Base-by-base conservation (phyloP, 352 stramenopile species). In the Pythium rhizo-oryzae region DNA sequence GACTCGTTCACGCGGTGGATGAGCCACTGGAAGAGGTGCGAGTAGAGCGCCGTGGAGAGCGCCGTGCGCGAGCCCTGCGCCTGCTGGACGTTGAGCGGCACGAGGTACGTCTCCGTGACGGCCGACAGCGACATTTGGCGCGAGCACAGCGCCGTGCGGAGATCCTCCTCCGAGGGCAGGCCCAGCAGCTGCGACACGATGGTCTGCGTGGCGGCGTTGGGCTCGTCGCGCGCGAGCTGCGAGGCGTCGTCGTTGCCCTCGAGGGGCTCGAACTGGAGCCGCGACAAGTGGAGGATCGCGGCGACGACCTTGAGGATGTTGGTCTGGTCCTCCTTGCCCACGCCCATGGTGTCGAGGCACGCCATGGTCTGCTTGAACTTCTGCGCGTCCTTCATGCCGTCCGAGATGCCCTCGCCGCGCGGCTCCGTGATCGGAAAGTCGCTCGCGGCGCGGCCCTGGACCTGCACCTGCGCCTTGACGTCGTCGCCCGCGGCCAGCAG, bases 1-100 rank as follows among this genome's bases (percentile, higher is more conserved):
- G 84, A 91, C 62, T 82, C 75, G 70, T 95, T 96, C 16, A 96
- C 85, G 19, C 82, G 84, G 65, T 90, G 84, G 59, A 99, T 97
- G 18, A 99, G 76, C 97, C 97, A 99, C 41, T 97, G 80, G 76
- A 99, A 99, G 51, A 99, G 72, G 71, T 93, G 92, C 47, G 89
- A 98, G 75, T 99, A 99, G 12, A 99, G 79, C 16, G 87, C 89
- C 7, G 94, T 87, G 1, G 81, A 76, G 4, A 96, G 68, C 21
- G 89, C 89, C 19, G 87, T 94, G n/a, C 89, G 87, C 9, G 83
- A 84, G 41, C 82, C 78, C 30, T 93, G 80, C 1, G 89, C 87
- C 65, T 96, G 87, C 33, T 76, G 85, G 8, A 94, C 76, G 37
- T 90, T 94, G 54, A 98, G 83, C 33, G 88, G 88, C 65, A 96